These are phyloP conservation scores for Ganoderma lingzhi DNA, from an alignment of 1,284 basidiomycete genomes.

Conservation along the genomic window DNA sequence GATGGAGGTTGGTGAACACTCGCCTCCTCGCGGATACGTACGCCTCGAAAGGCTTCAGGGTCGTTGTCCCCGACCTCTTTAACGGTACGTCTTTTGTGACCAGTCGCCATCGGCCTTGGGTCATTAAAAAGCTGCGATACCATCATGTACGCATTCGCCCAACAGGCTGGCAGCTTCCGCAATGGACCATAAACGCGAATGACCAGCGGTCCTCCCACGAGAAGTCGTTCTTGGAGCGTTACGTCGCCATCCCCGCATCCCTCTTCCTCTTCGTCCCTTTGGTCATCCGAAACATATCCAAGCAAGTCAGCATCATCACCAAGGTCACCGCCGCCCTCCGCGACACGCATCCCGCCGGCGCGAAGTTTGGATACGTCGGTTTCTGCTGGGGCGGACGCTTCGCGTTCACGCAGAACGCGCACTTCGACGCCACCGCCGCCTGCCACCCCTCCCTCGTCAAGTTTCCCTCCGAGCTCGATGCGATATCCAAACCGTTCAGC, in stretches of 20 bases:
- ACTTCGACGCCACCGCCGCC: slow-evolving; percentile 36
- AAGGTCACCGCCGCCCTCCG: slow-evolving; percentile 26
- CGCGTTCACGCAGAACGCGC: slow-evolving; percentile 35
- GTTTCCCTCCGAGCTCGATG: slow-evolving; percentile 34
- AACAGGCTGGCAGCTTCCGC: slow-evolving; percentile 32
- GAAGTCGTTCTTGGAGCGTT: slow-evolving; percentile 28
- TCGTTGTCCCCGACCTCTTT: slow-evolving; percentile 36
- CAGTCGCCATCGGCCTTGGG: neutral
- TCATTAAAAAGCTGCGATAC: neutral
- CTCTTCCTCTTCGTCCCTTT: slow-evolving; percentile 34
- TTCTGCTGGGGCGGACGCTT: slow-evolving; percentile 40
- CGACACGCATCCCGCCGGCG: slow-evolving; percentile 18
- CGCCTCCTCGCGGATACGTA: slow-evolving; percentile 38
- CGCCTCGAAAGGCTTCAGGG: slow-evolving; percentile 33
- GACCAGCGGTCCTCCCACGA: slow-evolving; percentile 18
- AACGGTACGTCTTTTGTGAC: slow-evolving; percentile 24
- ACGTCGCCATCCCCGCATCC: slow-evolving; percentile 27
- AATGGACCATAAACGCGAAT: slow-evolving; percentile 31
- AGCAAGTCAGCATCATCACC: slow-evolving; percentile 30
- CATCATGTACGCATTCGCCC: neutral
- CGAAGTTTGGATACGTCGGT: slow-evolving; percentile 35
- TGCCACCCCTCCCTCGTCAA: slow-evolving; percentile 36
- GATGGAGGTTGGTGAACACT: slow-evolving; percentile 36
- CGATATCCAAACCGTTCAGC: slow-evolving; percentile 33
- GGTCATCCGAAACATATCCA: slow-evolving; percentile 32